Evolutionary conservation across 2,329 filamentous ascomycete genomes (phyloP).

Genomic region (Aspergillus fructus): DNA sequence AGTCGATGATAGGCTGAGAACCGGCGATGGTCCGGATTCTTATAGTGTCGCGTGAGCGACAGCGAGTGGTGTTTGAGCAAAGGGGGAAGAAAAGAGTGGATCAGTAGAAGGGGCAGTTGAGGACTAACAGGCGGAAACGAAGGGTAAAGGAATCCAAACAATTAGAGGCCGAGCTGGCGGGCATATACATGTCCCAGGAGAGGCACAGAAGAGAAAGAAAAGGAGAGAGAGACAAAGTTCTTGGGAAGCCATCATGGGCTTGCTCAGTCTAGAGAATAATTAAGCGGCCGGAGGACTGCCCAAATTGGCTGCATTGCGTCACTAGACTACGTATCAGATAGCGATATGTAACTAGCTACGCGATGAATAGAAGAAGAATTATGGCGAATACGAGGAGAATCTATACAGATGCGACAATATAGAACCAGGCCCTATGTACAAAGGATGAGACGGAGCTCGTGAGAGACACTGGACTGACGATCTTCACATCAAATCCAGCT

Average conservation of each 20-base stretch:
- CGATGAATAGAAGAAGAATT: not conserved
- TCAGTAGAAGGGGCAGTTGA: not conserved
- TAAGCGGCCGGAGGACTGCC: not conserved
- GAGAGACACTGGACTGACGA: too few species aligned
- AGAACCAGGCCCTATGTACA: not conserved
- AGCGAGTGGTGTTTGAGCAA: not conserved
- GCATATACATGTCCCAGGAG: not conserved
- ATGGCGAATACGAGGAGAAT: not conserved
- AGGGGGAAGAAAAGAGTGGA: not conserved
- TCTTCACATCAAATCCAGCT: not conserved
- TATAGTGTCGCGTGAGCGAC: constrained; percentile 11
- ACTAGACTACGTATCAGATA: not conserved
- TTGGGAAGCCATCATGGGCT: constrained; percentile 2
- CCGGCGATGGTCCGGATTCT: not conserved
- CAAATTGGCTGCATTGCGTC: constrained; percentile 9
- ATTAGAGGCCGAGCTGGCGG: not conserved
- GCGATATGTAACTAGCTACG: not conserved
- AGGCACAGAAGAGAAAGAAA: not conserved
- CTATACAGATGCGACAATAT: not conserved
- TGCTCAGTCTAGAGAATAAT: constrained; percentile 1
- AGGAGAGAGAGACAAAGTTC: constrained; percentile 1
- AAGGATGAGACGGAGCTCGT: too few species aligned
- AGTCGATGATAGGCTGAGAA: not conserved
- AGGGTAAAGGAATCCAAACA: not conserved
- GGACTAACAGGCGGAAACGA: not conserved